These are phyloP conservation scores for Aspergillus sp. DNA, from an alignment of 2,329 filamentous ascomycete species.

Conservation along the genomic window DNA sequence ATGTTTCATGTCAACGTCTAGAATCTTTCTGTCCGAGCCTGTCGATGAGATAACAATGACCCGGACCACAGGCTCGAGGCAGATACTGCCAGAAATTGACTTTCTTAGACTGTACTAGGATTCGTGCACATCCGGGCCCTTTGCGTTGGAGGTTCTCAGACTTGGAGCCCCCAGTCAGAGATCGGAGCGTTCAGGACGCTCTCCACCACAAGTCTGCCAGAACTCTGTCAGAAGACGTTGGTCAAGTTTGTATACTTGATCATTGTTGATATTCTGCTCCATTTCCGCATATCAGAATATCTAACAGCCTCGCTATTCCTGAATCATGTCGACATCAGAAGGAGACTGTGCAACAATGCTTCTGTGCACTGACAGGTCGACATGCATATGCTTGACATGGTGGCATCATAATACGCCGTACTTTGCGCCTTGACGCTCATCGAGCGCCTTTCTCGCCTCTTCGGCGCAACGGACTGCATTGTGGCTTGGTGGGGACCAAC, in stretches of 20 bases:
- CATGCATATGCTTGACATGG: slow-evolving; percentile 4
- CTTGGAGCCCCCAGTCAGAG: not conserved
- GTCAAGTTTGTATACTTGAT: not conserved
- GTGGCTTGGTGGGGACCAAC: not conserved
- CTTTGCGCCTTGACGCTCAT: not conserved
- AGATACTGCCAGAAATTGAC: not conserved
- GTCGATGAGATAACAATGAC: not conserved
- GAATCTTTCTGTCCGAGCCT: not conserved
- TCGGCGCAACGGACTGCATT: not conserved
- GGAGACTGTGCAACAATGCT: not conserved
- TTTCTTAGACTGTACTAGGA: not conserved
- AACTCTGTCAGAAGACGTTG: not conserved
- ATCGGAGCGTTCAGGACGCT: slow-evolving; percentile 7
- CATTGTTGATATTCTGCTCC: not conserved
- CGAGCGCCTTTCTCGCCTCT: not conserved
- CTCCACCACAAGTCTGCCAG: not conserved
- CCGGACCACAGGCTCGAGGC: not conserved
- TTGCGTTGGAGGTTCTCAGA: slow-evolving; percentile 9
- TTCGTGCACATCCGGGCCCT: slow-evolving; percentile 3
- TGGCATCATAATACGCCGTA: not conserved
- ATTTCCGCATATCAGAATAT: not conserved
- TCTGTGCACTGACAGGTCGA: slow-evolving; percentile 2
- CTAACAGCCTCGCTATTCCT: not conserved
- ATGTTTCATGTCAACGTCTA: not conserved
- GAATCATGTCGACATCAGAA: not conserved